phyloP scores from a whole-genome alignment of 306 rosid species.

The Cicer pinnatifidum region DNA sequence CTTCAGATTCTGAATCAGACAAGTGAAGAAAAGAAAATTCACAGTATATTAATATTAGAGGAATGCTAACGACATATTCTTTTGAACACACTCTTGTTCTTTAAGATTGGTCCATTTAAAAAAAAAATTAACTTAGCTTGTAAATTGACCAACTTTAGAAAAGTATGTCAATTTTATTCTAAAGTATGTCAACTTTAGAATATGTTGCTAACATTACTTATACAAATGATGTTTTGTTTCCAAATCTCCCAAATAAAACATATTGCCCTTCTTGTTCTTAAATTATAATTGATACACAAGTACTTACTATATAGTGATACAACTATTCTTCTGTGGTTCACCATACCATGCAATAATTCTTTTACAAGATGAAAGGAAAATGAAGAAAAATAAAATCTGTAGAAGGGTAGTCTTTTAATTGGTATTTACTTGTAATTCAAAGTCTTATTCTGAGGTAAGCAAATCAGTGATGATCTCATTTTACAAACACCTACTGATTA shows the following conservation, averaged over 20 bases:
- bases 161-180: not conserved
- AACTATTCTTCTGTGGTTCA: conserved; percentile 10
- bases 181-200: not conserved
- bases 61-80: not conserved
- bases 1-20: not conserved
- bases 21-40: conserved; percentile 8
- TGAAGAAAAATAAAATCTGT: not conserved
- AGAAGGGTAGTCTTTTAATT: not conserved
- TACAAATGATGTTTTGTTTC: conserved; percentile 1
- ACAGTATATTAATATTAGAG: not conserved
- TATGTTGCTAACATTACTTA: not conserved
- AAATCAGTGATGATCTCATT: conserved; percentile 29
- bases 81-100: not conserved
- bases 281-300: not conserved
- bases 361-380: conserved; percentile 9
- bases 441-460: not conserved
- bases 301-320: not conserved
- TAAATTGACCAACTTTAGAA: not conserved
- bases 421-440: not conserved
- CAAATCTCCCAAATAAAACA: not conserved
- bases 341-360: not conserved
- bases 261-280: conserved; percentile 3
- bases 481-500: conserved; percentile 12
- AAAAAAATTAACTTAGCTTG: not conserved
- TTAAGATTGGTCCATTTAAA: not conserved